Base-by-base conservation (phyloP, 139 green algal species). In the Chlorella sp. region DNA sequence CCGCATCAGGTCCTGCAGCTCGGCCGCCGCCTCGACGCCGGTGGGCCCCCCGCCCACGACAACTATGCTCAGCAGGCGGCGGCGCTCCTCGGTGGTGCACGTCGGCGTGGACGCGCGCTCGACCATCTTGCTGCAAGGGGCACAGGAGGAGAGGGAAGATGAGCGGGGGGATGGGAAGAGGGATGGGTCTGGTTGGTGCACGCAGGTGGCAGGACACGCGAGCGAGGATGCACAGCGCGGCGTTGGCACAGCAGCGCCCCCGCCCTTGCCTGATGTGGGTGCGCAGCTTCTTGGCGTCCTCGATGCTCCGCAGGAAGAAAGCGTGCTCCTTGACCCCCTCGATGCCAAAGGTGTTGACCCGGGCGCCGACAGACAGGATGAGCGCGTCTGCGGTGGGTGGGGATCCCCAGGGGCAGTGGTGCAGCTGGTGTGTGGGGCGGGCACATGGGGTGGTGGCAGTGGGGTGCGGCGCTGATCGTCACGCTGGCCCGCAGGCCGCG, bases 21-120 rank as follows among this genome's bases (percentile, higher is more conserved):
- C 63, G 11, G 63, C 63, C 21, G 63, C 63, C 9, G 35, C 27
- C 63, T 70, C 63, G 11, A 70, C 63, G n/a, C 63, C 63, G 9
- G 63, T 70, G 9, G 63, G 63, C 27, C 63, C 35, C 87, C 70
- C 40, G n/a, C 70, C 36, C 43, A 95, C 92, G 3, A 97, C 77
- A 38, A 95, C 90, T 68, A 97, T 95, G 8, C 84, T 91, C 60
- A 97, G 89, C 76, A 96, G 90, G 65, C 83, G 80, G 66, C 81
- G 84, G 66, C 90, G 85, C 82, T 94, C 85, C 84, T 79, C 62
- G 41, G 67, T 29, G 58, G 66, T 64, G 59, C 60, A 73, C 38
- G 64, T 59, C 11, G 86, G 86, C 36, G 89, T 66, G 40, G 74
- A 71, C 7, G 88, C 87, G 1, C 82, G 48, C 77, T 92, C 88